Evolutionary conservation across 1,284 basidiomycete genomes (phyloP).

Genomic region (Pterula multifida): DNA sequence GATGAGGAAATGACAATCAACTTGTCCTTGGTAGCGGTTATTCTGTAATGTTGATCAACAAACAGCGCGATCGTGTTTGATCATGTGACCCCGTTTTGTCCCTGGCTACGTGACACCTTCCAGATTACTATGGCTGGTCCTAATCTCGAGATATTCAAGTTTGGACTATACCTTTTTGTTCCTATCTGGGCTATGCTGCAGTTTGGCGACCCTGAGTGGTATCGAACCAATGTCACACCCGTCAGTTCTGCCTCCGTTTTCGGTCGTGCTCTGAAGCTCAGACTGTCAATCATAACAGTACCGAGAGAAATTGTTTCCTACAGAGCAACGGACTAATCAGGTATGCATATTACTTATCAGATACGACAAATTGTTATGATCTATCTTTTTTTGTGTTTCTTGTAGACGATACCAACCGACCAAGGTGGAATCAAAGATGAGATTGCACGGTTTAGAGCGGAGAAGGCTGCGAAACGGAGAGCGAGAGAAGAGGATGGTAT

Average conservation of each 20-base stretch:
- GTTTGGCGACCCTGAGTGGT: slow-evolving; percentile 88
- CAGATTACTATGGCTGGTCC: slow-evolving; percentile 61
- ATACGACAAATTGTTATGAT: background rate
- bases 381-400: background rate
- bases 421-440: background rate
- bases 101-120: background rate
- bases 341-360: slow-evolving; percentile 21
- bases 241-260: slow-evolving; percentile 31
- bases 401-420: slow-evolving; percentile 1
- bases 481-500: background rate
- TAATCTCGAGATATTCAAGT: slow-evolving; percentile 84
- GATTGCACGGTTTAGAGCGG: background rate
- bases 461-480: background rate
- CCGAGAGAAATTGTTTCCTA: slow-evolving; percentile 58
- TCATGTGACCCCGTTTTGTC: background rate
- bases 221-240: slow-evolving; percentile 66
- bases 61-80: background rate
- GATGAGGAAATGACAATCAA: background rate
- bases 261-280: background rate
- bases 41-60: background rate
- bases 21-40: background rate
- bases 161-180: slow-evolving; percentile 80
- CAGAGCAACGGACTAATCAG: slow-evolving; percentile 40
- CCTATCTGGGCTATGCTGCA: slow-evolving; percentile 77
- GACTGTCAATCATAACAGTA: slow-evolving; percentile 33